Evolutionary conservation across 345 rosid species (phyloP).

Genomic region (Gossypium australe): DNA sequence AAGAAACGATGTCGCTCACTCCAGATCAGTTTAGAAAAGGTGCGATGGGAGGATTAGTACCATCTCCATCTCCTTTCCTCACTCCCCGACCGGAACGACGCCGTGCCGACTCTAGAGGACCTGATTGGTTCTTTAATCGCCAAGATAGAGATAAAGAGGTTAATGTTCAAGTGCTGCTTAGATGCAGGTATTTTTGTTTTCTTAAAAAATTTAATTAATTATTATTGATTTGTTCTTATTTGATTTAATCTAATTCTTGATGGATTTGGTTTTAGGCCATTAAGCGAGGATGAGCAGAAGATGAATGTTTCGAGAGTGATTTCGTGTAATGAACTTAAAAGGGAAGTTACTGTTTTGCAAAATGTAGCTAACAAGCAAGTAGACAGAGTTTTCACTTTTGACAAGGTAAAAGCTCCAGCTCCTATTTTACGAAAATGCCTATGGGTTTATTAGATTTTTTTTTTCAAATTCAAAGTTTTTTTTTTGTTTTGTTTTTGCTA

Average conservation of each 20-base stretch:
- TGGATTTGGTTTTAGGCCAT: constrained; percentile 40
- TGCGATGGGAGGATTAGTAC: constrained; percentile 62
- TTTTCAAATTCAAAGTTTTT: background rate
- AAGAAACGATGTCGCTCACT: constrained; percentile 52
- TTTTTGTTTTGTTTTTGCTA: constrained; percentile 5
- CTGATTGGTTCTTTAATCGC: constrained; percentile 48
- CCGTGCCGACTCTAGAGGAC: constrained; percentile 45
- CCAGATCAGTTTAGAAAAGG: constrained; percentile 61
- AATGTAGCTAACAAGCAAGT: constrained; percentile 74
- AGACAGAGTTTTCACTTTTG: constrained; percentile 73
- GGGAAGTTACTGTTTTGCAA: constrained; percentile 75
- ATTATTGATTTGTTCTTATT: background rate
- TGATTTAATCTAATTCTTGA: background rate
- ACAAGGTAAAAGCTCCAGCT: constrained; percentile 45
- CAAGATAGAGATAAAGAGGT: constrained; percentile 76
- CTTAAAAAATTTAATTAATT: background rate
- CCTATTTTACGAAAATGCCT: background rate
- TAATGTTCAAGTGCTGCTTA: constrained; percentile 77
- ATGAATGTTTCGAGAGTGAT: constrained; percentile 52
- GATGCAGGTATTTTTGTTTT: constrained; percentile 51
- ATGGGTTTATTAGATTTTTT: background rate
- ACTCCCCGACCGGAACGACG: constrained; percentile 88
- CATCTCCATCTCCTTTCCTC: constrained; percentile 81
- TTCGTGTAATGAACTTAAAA: constrained; percentile 64
- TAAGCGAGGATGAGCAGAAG: constrained; percentile 76